phyloP scores from a whole-genome alignment of 2,329 filamentous ascomycete genomes.

The Colletotrichum sp. region DNA sequence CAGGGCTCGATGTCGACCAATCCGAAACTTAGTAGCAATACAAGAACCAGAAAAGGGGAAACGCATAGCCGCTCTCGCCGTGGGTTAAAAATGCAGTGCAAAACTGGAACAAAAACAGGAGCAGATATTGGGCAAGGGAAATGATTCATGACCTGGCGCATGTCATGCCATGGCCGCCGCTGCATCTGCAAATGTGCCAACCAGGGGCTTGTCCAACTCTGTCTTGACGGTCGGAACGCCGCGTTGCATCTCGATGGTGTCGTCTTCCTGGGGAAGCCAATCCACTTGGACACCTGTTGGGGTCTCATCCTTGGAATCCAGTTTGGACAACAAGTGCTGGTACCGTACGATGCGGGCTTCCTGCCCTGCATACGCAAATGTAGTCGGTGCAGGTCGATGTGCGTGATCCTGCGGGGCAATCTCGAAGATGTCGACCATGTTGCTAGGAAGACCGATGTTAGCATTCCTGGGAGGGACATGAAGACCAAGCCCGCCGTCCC shows the following conservation, averaged over 20 bases:
- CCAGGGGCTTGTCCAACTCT: slow-evolving; percentile 49
- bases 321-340: slow-evolving; percentile 65
- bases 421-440: slow-evolving; percentile 72
- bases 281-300: slow-evolving; percentile 55
- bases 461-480: slow-evolving; percentile 4
- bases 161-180: slow-evolving; percentile 53
- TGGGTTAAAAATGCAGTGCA: background rate
- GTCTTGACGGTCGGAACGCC: slow-evolving; percentile 42
- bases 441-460: slow-evolving; percentile 44
- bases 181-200: slow-evolving; percentile 66
- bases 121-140: background rate
- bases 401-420: slow-evolving; percentile 58
- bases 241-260: slow-evolving; percentile 49
- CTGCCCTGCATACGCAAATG: slow-evolving; percentile 57
- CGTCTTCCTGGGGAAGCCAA: slow-evolving; percentile 57
- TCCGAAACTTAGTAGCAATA: background rate
- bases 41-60: background rate
- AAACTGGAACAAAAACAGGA: background rate
- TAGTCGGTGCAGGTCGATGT: slow-evolving; percentile 37
- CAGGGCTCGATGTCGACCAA: background rate
- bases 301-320: slow-evolving; percentile 51
- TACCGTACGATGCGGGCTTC: slow-evolving; percentile 63
- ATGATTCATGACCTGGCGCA: slow-evolving; percentile 3
- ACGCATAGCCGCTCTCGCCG: background rate
- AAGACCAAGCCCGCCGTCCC: slow-evolving; percentile 11